phyloP scores from a whole-genome alignment of 106 monocot species.

The Narthecium ossifragum region DNA sequence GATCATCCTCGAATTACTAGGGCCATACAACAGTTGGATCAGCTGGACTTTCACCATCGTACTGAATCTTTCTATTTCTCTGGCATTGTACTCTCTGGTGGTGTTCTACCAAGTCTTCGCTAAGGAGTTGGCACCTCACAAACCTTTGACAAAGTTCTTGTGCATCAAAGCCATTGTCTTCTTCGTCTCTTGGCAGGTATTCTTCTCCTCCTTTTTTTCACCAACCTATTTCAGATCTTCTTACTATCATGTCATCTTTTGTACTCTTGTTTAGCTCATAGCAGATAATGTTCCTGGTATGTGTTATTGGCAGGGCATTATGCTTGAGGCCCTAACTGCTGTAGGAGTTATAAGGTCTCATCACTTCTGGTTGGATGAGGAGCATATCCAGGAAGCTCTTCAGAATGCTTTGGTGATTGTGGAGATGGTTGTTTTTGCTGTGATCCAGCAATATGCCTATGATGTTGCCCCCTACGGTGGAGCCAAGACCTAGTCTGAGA shows the following conservation, averaged over 20 bases:
- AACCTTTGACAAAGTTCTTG: conserved; percentile 86
- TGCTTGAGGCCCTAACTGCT: conserved; percentile 54
- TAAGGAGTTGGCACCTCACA: conserved; percentile 92
- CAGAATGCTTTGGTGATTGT: conserved; percentile 79
- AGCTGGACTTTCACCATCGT: conserved; percentile 83
- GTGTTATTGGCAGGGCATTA: conserved; percentile 50
- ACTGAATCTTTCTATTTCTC: conserved; percentile 87
- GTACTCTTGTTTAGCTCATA: background rate
- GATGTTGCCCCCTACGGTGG: conserved; percentile 78
- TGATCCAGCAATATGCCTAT: conserved; percentile 89
- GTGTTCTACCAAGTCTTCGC: conserved; percentile 95
- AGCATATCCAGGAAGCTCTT: conserved; percentile 86
- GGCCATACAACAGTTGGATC: conserved; percentile 71
- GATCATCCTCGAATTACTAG: conserved; percentile 61
- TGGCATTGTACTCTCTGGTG: conserved; percentile 93
- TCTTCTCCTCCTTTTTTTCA: background rate
- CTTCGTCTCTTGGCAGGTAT: conserved; percentile 99
- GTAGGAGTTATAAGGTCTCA: conserved; percentile 70
- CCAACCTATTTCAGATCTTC: background rate
- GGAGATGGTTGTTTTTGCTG: conserved; percentile 90
- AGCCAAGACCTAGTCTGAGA: conserved; percentile 34
- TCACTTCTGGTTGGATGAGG: conserved; percentile 96
- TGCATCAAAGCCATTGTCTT: conserved; percentile 98
- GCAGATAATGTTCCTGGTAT: background rate
- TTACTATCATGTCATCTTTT: background rate